Evolutionary conservation across 192 early-diverging fungal genomes (phyloP), one percentile per base, ranked within the genome.

Genomic region (Linnemannia hyalina): DNA sequence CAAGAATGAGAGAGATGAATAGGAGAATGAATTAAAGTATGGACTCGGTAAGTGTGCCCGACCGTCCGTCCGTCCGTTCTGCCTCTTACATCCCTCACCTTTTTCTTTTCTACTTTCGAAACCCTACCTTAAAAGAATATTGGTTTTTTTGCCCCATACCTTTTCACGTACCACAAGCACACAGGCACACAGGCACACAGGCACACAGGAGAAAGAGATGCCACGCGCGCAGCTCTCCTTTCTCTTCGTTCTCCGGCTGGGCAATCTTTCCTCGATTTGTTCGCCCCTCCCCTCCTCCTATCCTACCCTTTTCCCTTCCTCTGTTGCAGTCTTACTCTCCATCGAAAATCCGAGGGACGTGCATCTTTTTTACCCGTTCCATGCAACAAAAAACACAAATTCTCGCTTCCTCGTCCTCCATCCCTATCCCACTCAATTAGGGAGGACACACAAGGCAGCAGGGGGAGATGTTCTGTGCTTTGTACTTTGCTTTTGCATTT

Each of bases 331-430:
- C 38, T 6, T 40, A 40, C 38, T 6, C 29, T 65, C 29, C 60
- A 1, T 65, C 9, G 60, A 65, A 15, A 32, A 65, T 32, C 60
- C 60, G 9, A 65, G 60, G 60, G 60, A 65, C 60, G 60, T 65
- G 60, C 60, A 65, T 65, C 60, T 65, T 65, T 65, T 65, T 65
- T 65, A 65, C 60, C 60, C 60, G 60, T 29, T 52, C 49, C 18
- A 52, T 52, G 47, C 47, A 20, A 46, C 44, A 46, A 16, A 49
- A 16, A 49, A 52, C 16, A 47, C 7, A 18, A 52, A 20, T 4
- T 22, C 49, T 52, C 60, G 29, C 49, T 52, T 29, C 29, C 13
- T 65, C 29, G 60, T 65, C 60, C 49, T 3, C 49, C 49, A 52
- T 52, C 49, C 49, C 60, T 13, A 32, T 9, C 26, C 11, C 60